Conservation (phyloP, 2,329 filamentous ascomycete genomes). For the Talaromyces sp. region DNA sequence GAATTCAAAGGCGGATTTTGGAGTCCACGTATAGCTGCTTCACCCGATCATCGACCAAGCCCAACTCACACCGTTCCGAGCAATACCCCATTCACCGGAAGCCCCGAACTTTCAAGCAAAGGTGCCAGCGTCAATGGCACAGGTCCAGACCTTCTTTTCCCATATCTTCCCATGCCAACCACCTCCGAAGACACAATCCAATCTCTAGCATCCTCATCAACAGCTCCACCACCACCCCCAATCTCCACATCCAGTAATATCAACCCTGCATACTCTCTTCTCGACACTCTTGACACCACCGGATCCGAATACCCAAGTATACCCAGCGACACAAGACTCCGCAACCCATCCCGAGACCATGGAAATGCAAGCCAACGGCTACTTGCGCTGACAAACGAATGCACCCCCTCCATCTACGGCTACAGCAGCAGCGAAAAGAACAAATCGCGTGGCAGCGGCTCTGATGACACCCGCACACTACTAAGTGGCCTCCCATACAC, state of each 20-base stretch:
- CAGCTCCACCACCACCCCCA: neutral
- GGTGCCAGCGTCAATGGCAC: constrained; percentile 20
- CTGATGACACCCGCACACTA: constrained; percentile 29
- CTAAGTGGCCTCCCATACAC: constrained; percentile 47
- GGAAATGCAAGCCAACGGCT: constrained; percentile 16
- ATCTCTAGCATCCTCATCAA: constrained; percentile 4
- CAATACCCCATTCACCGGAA: constrained; percentile 24
- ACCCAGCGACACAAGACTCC: constrained; percentile 16
- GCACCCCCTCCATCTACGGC: constrained; percentile 42
- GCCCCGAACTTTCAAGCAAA: constrained; percentile 13
- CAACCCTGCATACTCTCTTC: constrained; percentile 10
- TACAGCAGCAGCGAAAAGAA: constrained; percentile 39
- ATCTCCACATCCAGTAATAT: constrained; percentile 3
- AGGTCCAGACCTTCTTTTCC: constrained; percentile 34
- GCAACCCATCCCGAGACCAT: constrained; percentile 25
- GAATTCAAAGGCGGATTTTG: constrained; percentile 25
- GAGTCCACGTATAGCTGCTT: constrained; percentile 10
- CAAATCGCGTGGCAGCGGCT: constrained; percentile 30
- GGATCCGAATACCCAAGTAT: constrained; percentile 20
- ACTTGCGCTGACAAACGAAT: constrained; percentile 32
- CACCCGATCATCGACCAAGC: constrained; percentile 5
- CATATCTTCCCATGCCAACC: constrained; percentile 30
- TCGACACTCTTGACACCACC: constrained; percentile 22
- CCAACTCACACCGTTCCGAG: constrained; percentile 23
- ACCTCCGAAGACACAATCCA: constrained; percentile 12